Percentiles rank a stretch among this genome's conserved stretches.
Conservation (phyloP, 345 rosid genomes). For the Sisymbrium altissimum region DNA sequence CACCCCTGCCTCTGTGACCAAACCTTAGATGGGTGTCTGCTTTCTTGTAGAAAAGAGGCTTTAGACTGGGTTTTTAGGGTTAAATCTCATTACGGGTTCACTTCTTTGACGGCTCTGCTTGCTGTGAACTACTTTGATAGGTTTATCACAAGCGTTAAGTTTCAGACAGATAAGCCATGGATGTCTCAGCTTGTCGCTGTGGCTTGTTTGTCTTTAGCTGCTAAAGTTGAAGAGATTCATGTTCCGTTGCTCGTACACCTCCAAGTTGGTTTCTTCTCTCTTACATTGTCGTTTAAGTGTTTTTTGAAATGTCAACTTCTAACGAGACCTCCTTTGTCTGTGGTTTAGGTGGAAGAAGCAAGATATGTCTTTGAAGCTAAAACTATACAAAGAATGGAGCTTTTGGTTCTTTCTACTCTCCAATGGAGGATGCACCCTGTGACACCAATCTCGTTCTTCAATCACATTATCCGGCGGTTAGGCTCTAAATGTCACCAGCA, state of each 20-base stretch:
- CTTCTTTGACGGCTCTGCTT: conserved; percentile 60
- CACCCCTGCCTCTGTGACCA: conserved; percentile 19
- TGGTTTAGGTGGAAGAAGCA: conserved; percentile 64
- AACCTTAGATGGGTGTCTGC: conserved; percentile 39
- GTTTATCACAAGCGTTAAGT: conserved; percentile 49
- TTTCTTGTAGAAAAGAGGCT: conserved; percentile 55
- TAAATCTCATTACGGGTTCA: conserved; percentile 59
- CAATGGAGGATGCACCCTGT: conserved; percentile 91
- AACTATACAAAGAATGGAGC: conserved; percentile 92
- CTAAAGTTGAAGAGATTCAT: conserved; percentile 85
- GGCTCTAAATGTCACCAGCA: conserved; percentile 53
- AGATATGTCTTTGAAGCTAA: conserved; percentile 72
- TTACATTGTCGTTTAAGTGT: conserved; percentile 24
- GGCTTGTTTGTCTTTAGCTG: conserved; percentile 86
- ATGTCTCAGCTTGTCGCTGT: conserved; percentile 87
- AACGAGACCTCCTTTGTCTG: background rate
- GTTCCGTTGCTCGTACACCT: conserved; percentile 76
- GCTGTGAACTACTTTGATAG: conserved; percentile 93
- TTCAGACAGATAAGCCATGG: conserved; percentile 84
- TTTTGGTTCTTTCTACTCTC: conserved; percentile 74
- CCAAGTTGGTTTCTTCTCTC: conserved; percentile 52
- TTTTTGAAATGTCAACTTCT: conserved; percentile 16
- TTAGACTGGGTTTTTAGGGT: conserved; percentile 69
- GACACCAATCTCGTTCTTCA: conserved; percentile 76
- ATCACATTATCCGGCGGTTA: conserved; percentile 65